A percentile compares a stretch with the other conserved stretches of the same genome.
Evolutionary conservation across 2,329 filamentous ascomycete genomes (phyloP).

Genomic region (Talaromyces albobiverticillius): DNA sequence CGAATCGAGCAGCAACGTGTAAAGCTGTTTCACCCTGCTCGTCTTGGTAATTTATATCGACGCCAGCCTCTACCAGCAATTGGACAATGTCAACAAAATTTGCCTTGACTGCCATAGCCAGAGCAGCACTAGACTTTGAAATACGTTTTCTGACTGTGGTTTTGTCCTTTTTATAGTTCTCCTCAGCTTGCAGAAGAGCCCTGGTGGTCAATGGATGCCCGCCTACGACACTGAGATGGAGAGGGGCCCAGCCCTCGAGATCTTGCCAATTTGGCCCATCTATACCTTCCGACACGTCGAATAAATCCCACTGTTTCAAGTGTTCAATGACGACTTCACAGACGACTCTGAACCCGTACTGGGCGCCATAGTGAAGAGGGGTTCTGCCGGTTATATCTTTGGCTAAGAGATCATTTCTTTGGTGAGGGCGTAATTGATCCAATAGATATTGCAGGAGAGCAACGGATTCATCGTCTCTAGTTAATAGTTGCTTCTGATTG

Average conservation of each 20-base stretch:
- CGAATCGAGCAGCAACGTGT: constrained; percentile 86
- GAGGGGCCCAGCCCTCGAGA: constrained; percentile 80
- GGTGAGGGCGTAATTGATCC: constrained; percentile 64
- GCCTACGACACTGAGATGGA: constrained; percentile 89
- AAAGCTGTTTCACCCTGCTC: constrained; percentile 86
- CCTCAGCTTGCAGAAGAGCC: constrained; percentile 74
- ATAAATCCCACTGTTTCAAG: constrained; percentile 86
- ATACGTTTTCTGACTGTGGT: constrained; percentile 65
- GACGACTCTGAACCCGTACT: constrained; percentile 90
- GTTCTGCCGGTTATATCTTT: constrained; percentile 78
- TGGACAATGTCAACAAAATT: constrained; percentile 83
- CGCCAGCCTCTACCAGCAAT: constrained; percentile 82
- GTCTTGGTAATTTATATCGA: constrained; percentile 92
- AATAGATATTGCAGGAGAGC: constrained; percentile 63
- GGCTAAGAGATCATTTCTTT: constrained; percentile 64
- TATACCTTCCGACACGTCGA: constrained; percentile 79
- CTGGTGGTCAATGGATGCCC: constrained; percentile 85
- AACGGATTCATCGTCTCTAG: constrained; percentile 72
- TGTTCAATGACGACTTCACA: constrained; percentile 82
- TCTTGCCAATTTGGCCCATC: constrained; percentile 90
- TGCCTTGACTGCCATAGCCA: constrained; percentile 82
- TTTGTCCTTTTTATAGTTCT: constrained; percentile 63
- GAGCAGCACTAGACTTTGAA: constrained; percentile 79
- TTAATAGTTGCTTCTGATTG: constrained; percentile 57
- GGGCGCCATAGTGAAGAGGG: constrained; percentile 88